Conservation (phyloP, 2,329 filamentous ascomycete species). For the Claviceps maximensis region DNA sequence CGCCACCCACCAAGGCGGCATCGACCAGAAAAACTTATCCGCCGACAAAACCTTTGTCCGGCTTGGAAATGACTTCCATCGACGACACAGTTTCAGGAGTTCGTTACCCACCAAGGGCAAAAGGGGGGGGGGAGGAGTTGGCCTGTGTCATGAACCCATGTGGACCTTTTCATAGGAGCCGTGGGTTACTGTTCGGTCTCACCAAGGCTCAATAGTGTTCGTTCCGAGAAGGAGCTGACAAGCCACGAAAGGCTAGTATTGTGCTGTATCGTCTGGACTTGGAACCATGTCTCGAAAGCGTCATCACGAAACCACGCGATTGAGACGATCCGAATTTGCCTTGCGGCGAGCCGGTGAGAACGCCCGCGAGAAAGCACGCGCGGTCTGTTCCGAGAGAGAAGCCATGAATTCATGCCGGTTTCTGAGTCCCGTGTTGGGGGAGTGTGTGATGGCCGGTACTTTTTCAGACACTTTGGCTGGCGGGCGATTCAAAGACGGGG, state of each 20-base stretch:
- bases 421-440: not conserved
- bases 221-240: not conserved
- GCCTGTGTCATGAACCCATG: not conserved
- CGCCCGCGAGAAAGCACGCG: not conserved
- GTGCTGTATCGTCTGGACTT: not conserved
- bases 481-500: not conserved
- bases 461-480: not conserved
- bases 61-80: not conserved
- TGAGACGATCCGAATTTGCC: not conserved
- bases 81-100: not conserved
- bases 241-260: not conserved
- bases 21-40: not conserved
- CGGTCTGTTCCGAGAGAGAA: not conserved
- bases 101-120: not conserved
- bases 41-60: not conserved
- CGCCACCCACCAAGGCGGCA: not conserved
- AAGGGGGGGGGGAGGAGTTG: not conserved
- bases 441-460: not conserved
- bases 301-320: not conserved
- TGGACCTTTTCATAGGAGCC: not conserved
- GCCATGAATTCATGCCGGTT: not conserved
- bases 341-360: not conserved
- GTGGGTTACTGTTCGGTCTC: not conserved
- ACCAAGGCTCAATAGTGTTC: not conserved
- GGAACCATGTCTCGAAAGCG: not conserved